phyloP scores from a whole-genome alignment of 805 yeast genomes.

The Teunomyces pallodes region DNA sequence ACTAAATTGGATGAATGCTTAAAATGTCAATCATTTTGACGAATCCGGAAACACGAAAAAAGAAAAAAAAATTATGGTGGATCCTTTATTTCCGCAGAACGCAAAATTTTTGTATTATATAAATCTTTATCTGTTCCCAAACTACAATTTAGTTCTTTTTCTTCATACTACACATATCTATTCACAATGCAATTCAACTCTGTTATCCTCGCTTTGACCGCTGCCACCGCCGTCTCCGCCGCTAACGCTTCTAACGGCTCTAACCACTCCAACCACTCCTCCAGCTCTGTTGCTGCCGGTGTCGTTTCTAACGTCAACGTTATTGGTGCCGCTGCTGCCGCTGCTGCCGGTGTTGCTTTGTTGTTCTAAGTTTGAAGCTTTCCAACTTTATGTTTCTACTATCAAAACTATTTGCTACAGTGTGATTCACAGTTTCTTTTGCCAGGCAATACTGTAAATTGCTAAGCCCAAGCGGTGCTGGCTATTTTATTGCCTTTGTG shows the following conservation, averaged over 20 bases:
- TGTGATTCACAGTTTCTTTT: background rate
- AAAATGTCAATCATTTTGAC: background rate
- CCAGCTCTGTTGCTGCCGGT: slow-evolving; percentile 20
- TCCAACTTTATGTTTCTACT: background rate
- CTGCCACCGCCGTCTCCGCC: slow-evolving; percentile 27
- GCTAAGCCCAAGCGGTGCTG: background rate
- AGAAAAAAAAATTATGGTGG: background rate
- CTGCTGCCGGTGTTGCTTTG: slow-evolving; percentile 29
- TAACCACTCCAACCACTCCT: slow-evolving; percentile 11
- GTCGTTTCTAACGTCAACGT: slow-evolving; percentile 24
- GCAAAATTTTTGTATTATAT: slow-evolving; percentile 1
- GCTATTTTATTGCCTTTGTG: background rate
- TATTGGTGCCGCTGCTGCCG: slow-evolving; percentile 29
- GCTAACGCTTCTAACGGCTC: slow-evolving; percentile 17
- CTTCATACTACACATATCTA: background rate
- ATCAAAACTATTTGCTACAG: background rate
- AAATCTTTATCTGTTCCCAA: slow-evolving; percentile 3
- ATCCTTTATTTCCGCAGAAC: slow-evolving; percentile 1
- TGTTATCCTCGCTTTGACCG: slow-evolving; percentile 28
- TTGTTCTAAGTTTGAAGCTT: slow-evolving; percentile 20
- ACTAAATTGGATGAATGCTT: background rate
- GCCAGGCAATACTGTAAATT: background rate
- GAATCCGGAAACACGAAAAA: background rate
- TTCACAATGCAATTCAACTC: slow-evolving; percentile 26
- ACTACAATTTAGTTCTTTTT: background rate